Conservation (phyloP, 2,329 filamentous ascomycete genomes). For the Phaeosphaeriaceae sp. region DNA sequence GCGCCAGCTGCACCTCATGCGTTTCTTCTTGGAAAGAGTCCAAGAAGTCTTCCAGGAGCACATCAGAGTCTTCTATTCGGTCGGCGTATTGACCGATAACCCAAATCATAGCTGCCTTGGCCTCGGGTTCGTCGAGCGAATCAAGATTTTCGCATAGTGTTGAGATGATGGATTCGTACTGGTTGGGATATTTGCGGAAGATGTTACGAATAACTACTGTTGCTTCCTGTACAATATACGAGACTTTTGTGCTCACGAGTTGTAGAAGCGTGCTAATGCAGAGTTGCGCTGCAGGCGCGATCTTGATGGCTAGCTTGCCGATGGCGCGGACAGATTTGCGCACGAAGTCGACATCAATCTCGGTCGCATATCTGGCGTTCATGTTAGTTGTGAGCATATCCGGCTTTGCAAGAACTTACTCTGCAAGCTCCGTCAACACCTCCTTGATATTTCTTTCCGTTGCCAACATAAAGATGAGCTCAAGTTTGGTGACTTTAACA, state of each 20-base stretch:
- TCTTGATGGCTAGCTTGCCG: slow-evolving; percentile 98
- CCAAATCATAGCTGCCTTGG: slow-evolving; percentile 99
- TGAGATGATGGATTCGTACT: slow-evolving; percentile 97
- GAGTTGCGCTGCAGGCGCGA: slow-evolving; percentile 86
- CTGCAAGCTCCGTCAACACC: slow-evolving; percentile 89
- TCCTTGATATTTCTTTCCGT: slow-evolving; percentile 95
- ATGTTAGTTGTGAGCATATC: background rate
- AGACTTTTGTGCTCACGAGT: slow-evolving; percentile 95
- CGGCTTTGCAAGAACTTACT: slow-evolving; percentile 59
- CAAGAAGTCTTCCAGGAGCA: slow-evolving; percentile 90
- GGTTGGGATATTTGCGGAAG: slow-evolving; percentile 98
- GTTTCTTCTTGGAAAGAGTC: slow-evolving; percentile 94
- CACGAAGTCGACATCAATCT: slow-evolving; percentile 98
- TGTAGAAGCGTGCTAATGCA: slow-evolving; percentile 95
- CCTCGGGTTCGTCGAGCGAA: slow-evolving; percentile 94
- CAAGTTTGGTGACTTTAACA: slow-evolving; percentile 98
- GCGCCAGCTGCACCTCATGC: slow-evolving; percentile 91
- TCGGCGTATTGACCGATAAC: slow-evolving; percentile 98
- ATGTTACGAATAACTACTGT: slow-evolving; percentile 99
- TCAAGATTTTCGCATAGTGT: slow-evolving; percentile 96
- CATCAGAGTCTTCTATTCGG: slow-evolving; percentile 95
- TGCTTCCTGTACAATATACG: slow-evolving; percentile 98
- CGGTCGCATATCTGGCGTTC: slow-evolving; percentile 74
- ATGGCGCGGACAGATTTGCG: slow-evolving; percentile 97
- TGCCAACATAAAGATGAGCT: slow-evolving; percentile 98